Evolutionary conservation across 1,284 basidiomycete species (phyloP), one percentile per base, ranked within the genome.

Genomic region (Exobasidium cylindrosporum): DNA sequence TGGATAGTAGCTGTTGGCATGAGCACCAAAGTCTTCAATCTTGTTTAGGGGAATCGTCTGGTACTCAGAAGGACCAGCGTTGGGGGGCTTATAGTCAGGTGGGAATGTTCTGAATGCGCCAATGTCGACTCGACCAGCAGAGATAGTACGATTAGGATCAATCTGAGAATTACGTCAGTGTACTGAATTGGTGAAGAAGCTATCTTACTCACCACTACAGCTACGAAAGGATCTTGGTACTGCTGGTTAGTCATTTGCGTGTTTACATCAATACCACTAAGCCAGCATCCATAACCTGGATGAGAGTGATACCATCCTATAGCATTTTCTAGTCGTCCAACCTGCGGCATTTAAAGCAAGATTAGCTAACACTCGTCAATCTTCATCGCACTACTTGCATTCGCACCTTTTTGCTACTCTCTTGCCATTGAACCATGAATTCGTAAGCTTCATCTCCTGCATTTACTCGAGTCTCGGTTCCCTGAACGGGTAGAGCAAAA

Each of bases 261-360:
- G 80, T 89, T 89, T 59, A 98, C 94, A 83, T 99, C 96, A 44
- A 98, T 96, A 72, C 92, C 94, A 55, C 92, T 96, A 44, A 99
- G 83, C 96, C 96, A 99, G 82, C 96, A 99, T 4, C 96, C 96
- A 81, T 98, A 99, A 30, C 96, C 96, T 58, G 96, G 96, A 84
- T 99, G 96, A 54, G 96, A 98, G 80, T 98, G 95, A 80, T 98
- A 98, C 95, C 95, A 98, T n/a, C 95, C 95, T 62, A 97, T 89
- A 3, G 89, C 88, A 73, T 96, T 88, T 79, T 97, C 95, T 21
- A 87, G 81, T 64, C 92, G 85, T 13, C 87, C 88, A 13, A 89
- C 89, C 89, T 92, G 68, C 10, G 35, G 17, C n/a, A n/a, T n/a
- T n/a, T n/a, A n/a, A n/a, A 31, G 11, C 32, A 24, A 49, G 44